Base-by-base conservation (phyloP, 768 basidiomycete species). In the Boletales sp. region DNA sequence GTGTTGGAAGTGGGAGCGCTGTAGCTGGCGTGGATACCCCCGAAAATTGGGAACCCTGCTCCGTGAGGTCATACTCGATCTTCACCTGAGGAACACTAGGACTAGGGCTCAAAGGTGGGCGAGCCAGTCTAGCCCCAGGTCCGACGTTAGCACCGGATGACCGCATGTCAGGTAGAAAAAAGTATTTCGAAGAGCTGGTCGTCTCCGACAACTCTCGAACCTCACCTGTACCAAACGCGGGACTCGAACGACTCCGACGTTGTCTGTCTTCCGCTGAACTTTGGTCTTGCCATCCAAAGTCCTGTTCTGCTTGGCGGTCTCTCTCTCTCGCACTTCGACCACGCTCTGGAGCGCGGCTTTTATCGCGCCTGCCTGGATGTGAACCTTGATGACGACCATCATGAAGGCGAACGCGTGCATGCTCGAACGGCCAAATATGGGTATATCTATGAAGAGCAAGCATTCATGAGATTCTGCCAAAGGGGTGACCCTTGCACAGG, bases 391-490 rank as follows among this genome's bases (percentile, higher is more conserved):
- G 64, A 61, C 51, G 77, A 72, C 45, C 52, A 39, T 68, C 68
- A 19, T 68, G 68, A 9, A 97, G 73, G 41, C 86, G 78, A 5
- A 97, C 94, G 35, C 95, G 85, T 18, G 94, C 87, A 61, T 94
- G 92, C 63, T 95, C 94, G 56, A 94, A 97, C 0, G 95, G 95
- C 91, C 94, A 98, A 50, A 98, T 97, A 65, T 98, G 88, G 51
- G 87, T 86, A 71, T 97, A 98, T 54, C 92, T 93, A 54, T 15
- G 24, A 29, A 36, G 39, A 63, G 55, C 21, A 21, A 3, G 21
- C 10, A 6, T 52, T 49, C 34, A 0, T n/a, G 15, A 30, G 18
- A 42, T 2, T 19, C 45, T 10, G 34, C 43, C 21, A 35, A 37
- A 35, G 24, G 24, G 24, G 4, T 27, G 21, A 21, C 4, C 21